These are phyloP conservation scores for Trifolium pratense DNA, from an alignment of 306 rosid genomes.

Conservation along the genomic window DNA sequence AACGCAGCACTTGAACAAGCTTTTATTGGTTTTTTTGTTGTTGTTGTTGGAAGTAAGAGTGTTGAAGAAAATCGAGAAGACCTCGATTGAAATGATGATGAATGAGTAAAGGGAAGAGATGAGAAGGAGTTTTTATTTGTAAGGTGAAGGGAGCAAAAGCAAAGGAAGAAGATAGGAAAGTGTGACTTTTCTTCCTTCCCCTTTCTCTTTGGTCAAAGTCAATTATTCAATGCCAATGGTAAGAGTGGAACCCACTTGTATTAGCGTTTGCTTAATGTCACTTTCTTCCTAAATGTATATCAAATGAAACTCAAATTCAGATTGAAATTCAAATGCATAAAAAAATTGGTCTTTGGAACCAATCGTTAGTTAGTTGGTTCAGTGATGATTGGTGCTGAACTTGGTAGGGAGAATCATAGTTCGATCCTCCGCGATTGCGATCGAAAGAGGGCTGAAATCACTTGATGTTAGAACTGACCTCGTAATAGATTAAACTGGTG, in stretches of 20 bases:
- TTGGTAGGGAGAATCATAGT: too few species aligned
- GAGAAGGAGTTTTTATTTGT: slow-evolving; percentile 42
- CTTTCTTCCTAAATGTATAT: slow-evolving; percentile 50
- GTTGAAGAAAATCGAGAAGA: slow-evolving; percentile 46
- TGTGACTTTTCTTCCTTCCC: slow-evolving; percentile 78
- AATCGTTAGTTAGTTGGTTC: too few species aligned
- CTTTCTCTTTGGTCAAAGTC: slow-evolving; percentile 84
- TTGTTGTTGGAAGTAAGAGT: neutral
- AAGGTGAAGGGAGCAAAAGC: slow-evolving; percentile 23
- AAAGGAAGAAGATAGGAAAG: slow-evolving; percentile 77
- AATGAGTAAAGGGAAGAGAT: slow-evolving; percentile 7
- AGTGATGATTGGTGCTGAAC: too few species aligned
- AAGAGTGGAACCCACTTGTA: slow-evolving; percentile 43
- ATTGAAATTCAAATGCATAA: slow-evolving; percentile 19
- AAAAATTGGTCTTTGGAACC: too few species aligned
- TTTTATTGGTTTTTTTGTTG: neutral
- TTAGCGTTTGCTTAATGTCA: slow-evolving; percentile 48
- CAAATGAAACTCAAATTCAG: slow-evolving; percentile 42
- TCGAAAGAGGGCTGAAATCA: too few species aligned
- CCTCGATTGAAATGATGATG: slow-evolving; percentile 51
- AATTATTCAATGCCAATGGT: slow-evolving; percentile 61
- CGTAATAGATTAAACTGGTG: too few species aligned
- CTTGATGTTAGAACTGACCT: too few species aligned
- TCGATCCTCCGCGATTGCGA: too few species aligned
- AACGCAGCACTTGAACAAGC: slow-evolving; percentile 1